Base-by-base conservation (phyloP, 164 flowering plant species). In the Macadamia tetraphylla region DNA sequence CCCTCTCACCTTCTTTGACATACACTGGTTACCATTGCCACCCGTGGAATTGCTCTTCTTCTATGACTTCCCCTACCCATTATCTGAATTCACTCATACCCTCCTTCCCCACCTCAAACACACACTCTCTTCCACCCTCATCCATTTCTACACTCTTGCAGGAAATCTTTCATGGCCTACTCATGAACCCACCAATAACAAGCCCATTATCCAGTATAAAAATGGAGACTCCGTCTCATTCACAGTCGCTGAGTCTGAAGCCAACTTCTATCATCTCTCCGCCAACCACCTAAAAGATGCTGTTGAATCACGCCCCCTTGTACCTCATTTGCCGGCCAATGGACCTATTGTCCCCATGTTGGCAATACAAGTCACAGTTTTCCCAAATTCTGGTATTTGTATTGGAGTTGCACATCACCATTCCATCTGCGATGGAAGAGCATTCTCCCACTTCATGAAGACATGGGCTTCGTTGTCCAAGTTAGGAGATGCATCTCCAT, bases 381-480 rank as follows among this genome's bases (percentile, higher is more conserved):
- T 23, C 23, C 23, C 23, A 23, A 23, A 23, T 23, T 23, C 23
- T 23, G 23, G 23, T 0, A 23, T 23, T 23, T 23, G 23, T 23
- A 23, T 23, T 23, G 23, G 23, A 23, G 23, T 23, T 23, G 23
- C 23, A 23, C 23, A 23, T 23, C 86, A 81, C 49, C 86, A 79
- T 59, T 79, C 59, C 5, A 55, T 67, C 18, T 73, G 65, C 3
- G 87, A 83, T 58, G 86, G 76, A 0, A 78, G 55, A 31, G 9
- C 72, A 3, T 23, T 73, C 29, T 51, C 59, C 52, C 62, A 67
- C 23, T 23, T 10, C 62, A 17, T 82, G 15, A 81, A 64, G 58
- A 29, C 78, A 6, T 86, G 87, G 90, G 76, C 86, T 3, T 69
- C 77, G 0, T 49, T 74, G 1, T 61, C 49, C 31, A 71, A 55